Base-by-base conservation (phyloP, 495 filamentous ascomycete genomes). In the Massariosphaeria phaeospora region DNA sequence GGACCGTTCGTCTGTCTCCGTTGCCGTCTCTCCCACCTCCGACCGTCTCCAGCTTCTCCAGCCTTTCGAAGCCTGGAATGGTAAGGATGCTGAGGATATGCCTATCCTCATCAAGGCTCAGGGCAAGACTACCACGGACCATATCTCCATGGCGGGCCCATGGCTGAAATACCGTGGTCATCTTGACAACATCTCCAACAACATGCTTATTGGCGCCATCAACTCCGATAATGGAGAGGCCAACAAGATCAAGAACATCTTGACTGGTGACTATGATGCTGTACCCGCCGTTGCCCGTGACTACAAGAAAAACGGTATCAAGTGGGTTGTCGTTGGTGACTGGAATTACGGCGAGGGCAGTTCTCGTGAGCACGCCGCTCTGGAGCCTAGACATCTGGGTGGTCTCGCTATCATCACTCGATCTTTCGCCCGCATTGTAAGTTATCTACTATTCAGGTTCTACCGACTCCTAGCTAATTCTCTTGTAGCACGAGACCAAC, bases 161-260 rank as follows among this genome's bases (percentile, higher is more conserved):
- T 98, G 93, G 93, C 81, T 98, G 73, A 98, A 98, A 80, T 98
- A 98, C 83, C 89, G 94, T 81, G 93, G 93, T 42, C 93, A 98
- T 72, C 80, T 98, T 69, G 94, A 98, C 80, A 98, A 98, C 81
- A 97, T 98, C 79, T 97, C 94, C 67, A 97, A 97, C 84, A 98
- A 98, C 82, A 96, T 97, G 91, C 75, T 98, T 72, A 97, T 98
- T 66, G 94, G 94, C 76, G 93, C 93, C 59, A 86, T 89, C 77
- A 98, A 97, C 75, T 79, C 81, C 56, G 91, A 84, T 62, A 98
- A 97, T 74, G 89, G 86, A 51, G 88, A 98, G 79, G 93, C 91
- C 62, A 98, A 98, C 84, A 96, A 91, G 79, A 78, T 98, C 72
- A 88, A 89, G 81, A 97, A 98, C 80, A 70, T 77, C 70, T 85